phyloP scores from a whole-genome alignment of 1,284 basidiomycete species.

The Malassezia restricta region DNA sequence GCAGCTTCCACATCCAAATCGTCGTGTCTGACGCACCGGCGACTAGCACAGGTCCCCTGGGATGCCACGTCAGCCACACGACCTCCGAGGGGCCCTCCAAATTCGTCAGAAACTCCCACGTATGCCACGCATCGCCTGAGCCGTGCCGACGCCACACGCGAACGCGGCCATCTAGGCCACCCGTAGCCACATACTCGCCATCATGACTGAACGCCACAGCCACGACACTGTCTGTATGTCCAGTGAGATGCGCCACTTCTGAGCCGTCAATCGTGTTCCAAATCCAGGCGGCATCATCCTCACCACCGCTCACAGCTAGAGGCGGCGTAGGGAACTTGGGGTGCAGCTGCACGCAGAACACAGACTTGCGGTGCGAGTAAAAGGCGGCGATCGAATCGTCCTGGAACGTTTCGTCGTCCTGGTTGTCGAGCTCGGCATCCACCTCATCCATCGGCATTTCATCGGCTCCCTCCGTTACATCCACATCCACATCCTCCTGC shows the following conservation, averaged over 20 bases:
- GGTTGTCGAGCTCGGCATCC: not conserved
- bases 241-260: conserved; percentile 67
- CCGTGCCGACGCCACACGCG: conserved; percentile 62
- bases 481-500: conserved; percentile 5
- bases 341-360: conserved; percentile 75
- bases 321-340: conserved; percentile 60
- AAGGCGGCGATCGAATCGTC: conserved; percentile 44
- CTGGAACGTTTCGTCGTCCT: conserved; percentile 23
- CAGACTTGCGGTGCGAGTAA: conserved; percentile 50
- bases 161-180: conserved; percentile 92
- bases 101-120: conserved; percentile 84
- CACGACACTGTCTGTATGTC: conserved; percentile 84
- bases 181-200: conserved; percentile 82
- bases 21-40: conserved; percentile 87
- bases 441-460: conserved; percentile 15
- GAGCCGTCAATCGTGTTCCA: conserved; percentile 79
- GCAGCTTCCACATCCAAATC: conserved; percentile 98
- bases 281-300: conserved; percentile 87
- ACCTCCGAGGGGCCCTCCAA: conserved; percentile 90
- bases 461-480: conserved; percentile 3
- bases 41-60: conserved; percentile 73
- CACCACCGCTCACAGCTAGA: conserved; percentile 78
- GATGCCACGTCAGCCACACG: conserved; percentile 93
- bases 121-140: conserved; percentile 52
- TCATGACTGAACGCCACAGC: conserved; percentile 68